phyloP scores from a whole-genome alignment of 352 stramenopile genomes.

The Globisporangium rhizosaccharum region DNA sequence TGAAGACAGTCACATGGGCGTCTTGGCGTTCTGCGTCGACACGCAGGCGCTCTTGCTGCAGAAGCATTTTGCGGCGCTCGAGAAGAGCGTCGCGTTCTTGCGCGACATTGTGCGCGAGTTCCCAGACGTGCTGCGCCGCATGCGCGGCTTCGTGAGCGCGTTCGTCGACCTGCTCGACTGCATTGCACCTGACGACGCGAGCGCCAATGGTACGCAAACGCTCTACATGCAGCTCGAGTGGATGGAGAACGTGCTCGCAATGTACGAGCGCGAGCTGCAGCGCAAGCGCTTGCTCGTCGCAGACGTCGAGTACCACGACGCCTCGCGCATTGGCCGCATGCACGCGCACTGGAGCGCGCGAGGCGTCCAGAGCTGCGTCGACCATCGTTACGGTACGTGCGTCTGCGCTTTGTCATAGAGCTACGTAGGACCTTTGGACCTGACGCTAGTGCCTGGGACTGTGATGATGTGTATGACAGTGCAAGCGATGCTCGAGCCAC shows the following conservation, averaged over 20 bases:
- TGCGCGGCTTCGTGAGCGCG: slow-evolving; percentile 35
- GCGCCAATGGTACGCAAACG: neutral
- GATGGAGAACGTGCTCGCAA: slow-evolving; percentile 66
- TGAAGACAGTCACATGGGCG: slow-evolving; percentile 21
- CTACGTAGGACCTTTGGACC: neutral
- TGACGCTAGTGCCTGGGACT: slow-evolving; percentile 1
- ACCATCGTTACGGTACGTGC: slow-evolving; percentile 42
- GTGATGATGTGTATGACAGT: slow-evolving; percentile 16
- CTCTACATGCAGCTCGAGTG: slow-evolving; percentile 47
- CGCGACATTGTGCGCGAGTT: slow-evolving; percentile 45
- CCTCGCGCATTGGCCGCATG: slow-evolving; percentile 24
- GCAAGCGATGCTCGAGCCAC: slow-evolving; percentile 32
- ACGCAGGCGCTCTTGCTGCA: slow-evolving; percentile 38
- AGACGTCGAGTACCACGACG: slow-evolving; percentile 51
- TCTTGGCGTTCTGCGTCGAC: slow-evolving; percentile 34
- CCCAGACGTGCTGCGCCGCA: slow-evolving; percentile 31
- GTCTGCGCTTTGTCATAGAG: neutral
- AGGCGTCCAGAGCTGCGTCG: slow-evolving; percentile 33
- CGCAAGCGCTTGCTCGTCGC: slow-evolving; percentile 51
- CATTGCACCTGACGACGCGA: slow-evolving; percentile 12
- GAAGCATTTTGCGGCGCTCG: slow-evolving; percentile 62
- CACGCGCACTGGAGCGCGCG: slow-evolving; percentile 39
- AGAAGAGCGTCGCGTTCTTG: slow-evolving; percentile 60
- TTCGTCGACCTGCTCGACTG: slow-evolving; percentile 26
- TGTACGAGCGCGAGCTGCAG: slow-evolving; percentile 59